These are phyloP conservation scores for Alternaria metachromatica DNA, from an alignment of 2,329 filamentous ascomycete species.

Conservation along the genomic window DNA sequence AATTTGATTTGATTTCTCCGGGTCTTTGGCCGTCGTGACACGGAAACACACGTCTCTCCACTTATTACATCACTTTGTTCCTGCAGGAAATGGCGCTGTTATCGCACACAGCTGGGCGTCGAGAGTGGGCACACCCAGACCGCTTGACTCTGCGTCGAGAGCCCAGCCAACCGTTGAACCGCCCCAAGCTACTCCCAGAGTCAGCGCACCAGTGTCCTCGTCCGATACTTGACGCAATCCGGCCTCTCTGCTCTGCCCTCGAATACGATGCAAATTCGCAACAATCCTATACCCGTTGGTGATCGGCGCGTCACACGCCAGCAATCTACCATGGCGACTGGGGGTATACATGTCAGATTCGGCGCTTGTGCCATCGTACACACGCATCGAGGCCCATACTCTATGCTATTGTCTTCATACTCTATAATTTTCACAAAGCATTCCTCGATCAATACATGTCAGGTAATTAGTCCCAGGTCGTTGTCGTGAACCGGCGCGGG, in stretches of 20 bases:
- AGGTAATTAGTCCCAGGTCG: neutral
- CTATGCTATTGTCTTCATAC: neutral
- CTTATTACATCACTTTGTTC: slow-evolving; percentile 45
- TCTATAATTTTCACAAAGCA: neutral
- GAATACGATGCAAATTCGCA: neutral
- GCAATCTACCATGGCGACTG: slow-evolving; percentile 4
- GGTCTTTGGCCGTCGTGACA: slow-evolving; percentile 45
- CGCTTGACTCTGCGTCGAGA: slow-evolving; percentile 22
- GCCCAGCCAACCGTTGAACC: slow-evolving; percentile 17
- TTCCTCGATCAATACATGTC: neutral
- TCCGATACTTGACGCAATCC: neutral
- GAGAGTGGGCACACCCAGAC: slow-evolving; percentile 24
- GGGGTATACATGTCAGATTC: neutral
- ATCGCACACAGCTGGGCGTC: slow-evolving; percentile 6
- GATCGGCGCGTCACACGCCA: slow-evolving; percentile 4
- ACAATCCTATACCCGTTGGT: neutral
- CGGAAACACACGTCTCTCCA: slow-evolving; percentile 48
- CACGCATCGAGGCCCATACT: neutral
- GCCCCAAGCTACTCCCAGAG: slow-evolving; percentile 14
- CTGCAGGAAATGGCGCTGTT: slow-evolving; percentile 19
- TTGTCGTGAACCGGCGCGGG: neutral
- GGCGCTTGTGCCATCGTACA: neutral
- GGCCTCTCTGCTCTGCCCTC: neutral
- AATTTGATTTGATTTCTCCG: slow-evolving; percentile 37
- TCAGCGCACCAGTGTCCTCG: neutral